A percentile compares a stretch with the other conserved stretches of the same genome.
phyloP scores from a whole-genome alignment of 139 green algal species.

The Chlamydomonas sp. region DNA sequence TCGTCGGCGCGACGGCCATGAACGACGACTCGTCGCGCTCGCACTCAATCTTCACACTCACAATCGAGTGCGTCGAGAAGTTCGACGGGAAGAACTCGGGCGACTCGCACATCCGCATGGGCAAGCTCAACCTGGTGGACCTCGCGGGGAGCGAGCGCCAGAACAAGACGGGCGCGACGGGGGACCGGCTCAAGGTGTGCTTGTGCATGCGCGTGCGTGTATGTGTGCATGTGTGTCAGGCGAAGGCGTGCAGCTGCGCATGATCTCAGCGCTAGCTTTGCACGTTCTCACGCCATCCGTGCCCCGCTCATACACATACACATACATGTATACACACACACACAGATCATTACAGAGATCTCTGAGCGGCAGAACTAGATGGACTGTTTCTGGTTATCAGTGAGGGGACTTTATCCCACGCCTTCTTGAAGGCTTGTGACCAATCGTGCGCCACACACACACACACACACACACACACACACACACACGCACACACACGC shows the following conservation, averaged over 20 bases:
- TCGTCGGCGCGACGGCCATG: constrained; percentile 70
- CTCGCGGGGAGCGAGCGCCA: constrained; percentile 82
- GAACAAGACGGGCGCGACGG: constrained; percentile 38
- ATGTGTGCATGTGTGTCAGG: constrained; percentile 2
- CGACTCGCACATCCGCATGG: constrained; percentile 50
- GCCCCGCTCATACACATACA: no score
- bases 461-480: no score
- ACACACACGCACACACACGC: no score
- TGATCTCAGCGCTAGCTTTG: no score
- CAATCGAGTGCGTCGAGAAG: constrained; percentile 61
- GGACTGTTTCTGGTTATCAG: no score
- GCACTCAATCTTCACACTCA: constrained; percentile 84
- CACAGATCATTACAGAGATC: no score
- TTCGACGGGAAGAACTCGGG: constrained; percentile 18
- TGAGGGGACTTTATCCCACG: no score
- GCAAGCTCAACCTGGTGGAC: constrained; percentile 94
- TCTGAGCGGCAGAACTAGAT: no score
- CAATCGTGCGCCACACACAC: no score
- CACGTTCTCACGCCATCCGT: no score
- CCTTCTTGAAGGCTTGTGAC: no score
- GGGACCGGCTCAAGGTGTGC: constrained; percentile 22
- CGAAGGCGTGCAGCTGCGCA: neutral
- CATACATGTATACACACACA: no score
- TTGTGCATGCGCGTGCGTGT: constrained; percentile 9
- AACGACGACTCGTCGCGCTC: constrained; percentile 79